phyloP scores from a whole-genome alignment of 2,329 filamentous ascomycete species.

The Penicillium sp. region DNA sequence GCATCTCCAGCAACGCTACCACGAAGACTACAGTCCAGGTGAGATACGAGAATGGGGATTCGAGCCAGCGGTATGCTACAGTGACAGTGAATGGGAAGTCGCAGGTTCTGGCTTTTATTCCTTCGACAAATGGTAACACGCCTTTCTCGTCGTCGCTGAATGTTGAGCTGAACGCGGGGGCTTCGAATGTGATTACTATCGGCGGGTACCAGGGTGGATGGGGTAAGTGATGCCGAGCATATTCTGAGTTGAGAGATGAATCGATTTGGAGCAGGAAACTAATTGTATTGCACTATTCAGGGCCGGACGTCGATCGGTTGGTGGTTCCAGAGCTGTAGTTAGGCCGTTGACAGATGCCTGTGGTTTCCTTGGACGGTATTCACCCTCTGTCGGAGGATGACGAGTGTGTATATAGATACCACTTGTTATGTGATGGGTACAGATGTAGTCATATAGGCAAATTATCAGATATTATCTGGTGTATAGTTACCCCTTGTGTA shows the following conservation, averaged over 20 bases:
- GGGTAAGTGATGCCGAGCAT: background rate
- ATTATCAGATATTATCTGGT: background rate
- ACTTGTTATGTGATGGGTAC: background rate
- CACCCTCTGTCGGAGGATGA: background rate
- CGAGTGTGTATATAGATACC: background rate
- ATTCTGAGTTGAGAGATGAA: background rate
- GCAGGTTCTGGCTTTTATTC: slow-evolving; percentile 1
- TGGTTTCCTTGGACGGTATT: background rate
- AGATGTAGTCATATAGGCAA: background rate
- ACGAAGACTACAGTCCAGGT: slow-evolving; percentile 2
- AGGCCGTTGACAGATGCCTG: background rate
- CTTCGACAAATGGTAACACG: slow-evolving; percentile 3
- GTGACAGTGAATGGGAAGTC: slow-evolving; percentile 5
- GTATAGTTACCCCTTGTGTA: background rate
- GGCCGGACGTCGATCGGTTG: slow-evolving; percentile 5
- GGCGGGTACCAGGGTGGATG: background rate
- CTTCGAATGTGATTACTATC: slow-evolving; percentile 3
- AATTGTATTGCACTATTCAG: background rate
- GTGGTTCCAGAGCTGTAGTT: slow-evolving; percentile 1
- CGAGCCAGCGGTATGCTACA: background rate
- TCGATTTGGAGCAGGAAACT: background rate
- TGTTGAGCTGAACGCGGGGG: slow-evolving; percentile 1
- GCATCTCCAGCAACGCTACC: background rate
- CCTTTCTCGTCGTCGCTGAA: slow-evolving; percentile 3
- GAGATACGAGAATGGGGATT: slow-evolving; percentile 9